Percentiles rank a stretch among this genome's conserved stretches.
Conservation (phyloP, 2,329 filamentous ascomycete species). For the Parasarocladium wereldwijsianum region DNA sequence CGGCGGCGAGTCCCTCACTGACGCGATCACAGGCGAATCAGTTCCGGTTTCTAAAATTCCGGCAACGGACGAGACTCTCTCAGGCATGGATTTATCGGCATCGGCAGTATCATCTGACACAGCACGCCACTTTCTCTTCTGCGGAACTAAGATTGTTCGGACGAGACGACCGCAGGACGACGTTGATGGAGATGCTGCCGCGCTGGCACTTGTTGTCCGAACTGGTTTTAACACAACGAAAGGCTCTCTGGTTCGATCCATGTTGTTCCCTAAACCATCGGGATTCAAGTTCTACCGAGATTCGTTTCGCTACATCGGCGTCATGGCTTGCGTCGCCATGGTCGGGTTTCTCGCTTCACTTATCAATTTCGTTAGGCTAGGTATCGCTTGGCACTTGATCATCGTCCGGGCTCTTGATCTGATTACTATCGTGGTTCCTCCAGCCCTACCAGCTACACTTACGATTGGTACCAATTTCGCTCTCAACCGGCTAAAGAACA, state of each 20-base stretch:
- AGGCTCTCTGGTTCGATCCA: conserved; percentile 85
- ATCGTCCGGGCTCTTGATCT: conserved; percentile 84
- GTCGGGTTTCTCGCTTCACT: conserved; percentile 85
- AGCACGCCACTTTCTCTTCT: conserved; percentile 83
- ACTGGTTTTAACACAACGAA: conserved; percentile 98
- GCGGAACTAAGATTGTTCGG: conserved; percentile 88
- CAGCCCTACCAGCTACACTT: conserved; percentile 82
- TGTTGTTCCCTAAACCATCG: conserved; percentile 96
- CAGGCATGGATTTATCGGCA: conserved; percentile 60
- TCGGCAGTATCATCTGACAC: conserved; percentile 72
- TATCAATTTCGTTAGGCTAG: conserved; percentile 79
- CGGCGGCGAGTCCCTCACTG: conserved; percentile 4
- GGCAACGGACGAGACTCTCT: conserved; percentile 66
- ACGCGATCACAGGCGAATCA: conserved; percentile 51
- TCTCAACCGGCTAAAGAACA: conserved; percentile 67
- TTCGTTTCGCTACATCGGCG: conserved; percentile 93
- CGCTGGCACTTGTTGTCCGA: conserved; percentile 78
- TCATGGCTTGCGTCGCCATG: conserved; percentile 78
- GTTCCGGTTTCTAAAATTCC: conserved; percentile 91
- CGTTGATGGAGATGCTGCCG: conserved; percentile 74
- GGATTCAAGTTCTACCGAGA: conserved; percentile 98
- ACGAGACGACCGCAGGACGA: conserved; percentile 78
- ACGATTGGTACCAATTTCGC: conserved; percentile 97
- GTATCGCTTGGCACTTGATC: conserved; percentile 77
- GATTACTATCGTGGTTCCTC: conserved; percentile 95